phyloP scores from a whole-genome alignment of 1,139 yeast genomes.

The Magnusiomyces ingens region DNA sequence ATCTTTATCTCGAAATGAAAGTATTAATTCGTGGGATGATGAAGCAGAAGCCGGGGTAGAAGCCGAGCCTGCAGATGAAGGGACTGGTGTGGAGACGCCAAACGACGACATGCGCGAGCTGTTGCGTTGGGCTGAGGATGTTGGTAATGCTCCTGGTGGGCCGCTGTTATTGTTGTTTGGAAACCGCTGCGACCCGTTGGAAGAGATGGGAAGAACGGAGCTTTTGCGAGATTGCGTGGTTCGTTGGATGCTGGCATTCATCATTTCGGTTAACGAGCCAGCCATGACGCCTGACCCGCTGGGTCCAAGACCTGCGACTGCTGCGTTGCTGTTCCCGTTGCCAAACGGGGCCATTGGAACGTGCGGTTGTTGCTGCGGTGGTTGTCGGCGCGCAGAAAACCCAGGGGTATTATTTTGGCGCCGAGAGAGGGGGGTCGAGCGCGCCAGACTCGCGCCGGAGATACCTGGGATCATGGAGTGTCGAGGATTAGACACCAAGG shows the following conservation, averaged over 20 bases:
- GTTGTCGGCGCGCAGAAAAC: too few relatives aligned
- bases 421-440: neutral
- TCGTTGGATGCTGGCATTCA: constrained; percentile 12
- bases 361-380: neutral
- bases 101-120: neutral
- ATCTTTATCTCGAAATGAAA: constrained; percentile 60
- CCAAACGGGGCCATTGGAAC: neutral
- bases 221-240: constrained; percentile 8
- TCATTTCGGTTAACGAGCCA: constrained; percentile 13
- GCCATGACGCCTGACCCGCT: constrained; percentile 12
- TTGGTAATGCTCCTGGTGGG: neutral
- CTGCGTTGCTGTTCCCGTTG: too few relatives aligned
- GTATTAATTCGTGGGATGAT: constrained; percentile 39
- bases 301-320: constrained; percentile 10
- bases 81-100: constrained; percentile 1
- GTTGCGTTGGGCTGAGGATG: neutral
- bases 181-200: constrained; percentile 7
- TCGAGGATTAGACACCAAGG: constrained; percentile 14
- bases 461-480: constrained; percentile 13
- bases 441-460: neutral
- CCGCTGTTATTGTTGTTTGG: neutral
- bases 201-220: neutral
- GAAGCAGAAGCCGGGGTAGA: neutral
- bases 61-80: neutral
- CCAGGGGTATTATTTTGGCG: neutral